Conservation (phyloP, 2,329 filamentous ascomycete species). For the Fusarium udum region DNA sequence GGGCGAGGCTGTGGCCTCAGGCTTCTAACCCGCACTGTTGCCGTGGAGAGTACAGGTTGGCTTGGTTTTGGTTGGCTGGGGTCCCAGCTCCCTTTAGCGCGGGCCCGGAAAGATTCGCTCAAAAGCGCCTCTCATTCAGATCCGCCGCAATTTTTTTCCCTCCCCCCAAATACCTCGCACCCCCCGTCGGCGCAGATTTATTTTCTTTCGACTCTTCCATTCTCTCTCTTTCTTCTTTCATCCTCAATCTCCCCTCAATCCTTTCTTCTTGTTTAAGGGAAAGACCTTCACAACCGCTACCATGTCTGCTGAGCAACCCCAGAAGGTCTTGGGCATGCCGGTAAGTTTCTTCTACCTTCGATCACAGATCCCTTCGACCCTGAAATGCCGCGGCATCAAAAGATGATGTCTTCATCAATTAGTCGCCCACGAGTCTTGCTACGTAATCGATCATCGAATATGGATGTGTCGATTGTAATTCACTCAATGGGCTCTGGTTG, state of each 20-base stretch:
- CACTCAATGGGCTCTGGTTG: neutral
- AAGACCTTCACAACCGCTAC: constrained; percentile 54
- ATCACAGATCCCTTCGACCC: constrained; percentile 16
- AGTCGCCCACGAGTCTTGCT: neutral
- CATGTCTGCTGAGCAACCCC: constrained; percentile 66
- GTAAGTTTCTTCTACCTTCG: constrained; percentile 57
- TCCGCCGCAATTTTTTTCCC: constrained; percentile 63
- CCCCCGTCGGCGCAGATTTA: constrained; percentile 57
- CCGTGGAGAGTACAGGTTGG: constrained; percentile 43
- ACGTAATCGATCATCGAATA: constrained; percentile 29
- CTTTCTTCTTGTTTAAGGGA: constrained; percentile 60
- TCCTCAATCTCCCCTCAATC: constrained; percentile 70
- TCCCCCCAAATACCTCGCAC: constrained; percentile 54
- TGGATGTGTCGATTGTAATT: neutral
- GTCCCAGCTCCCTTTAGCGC: constrained; percentile 48
- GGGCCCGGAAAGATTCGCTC: constrained; percentile 64
- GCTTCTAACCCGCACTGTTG: constrained; percentile 48
- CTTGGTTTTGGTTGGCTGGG: constrained; percentile 37
- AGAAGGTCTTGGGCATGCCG: constrained; percentile 73
- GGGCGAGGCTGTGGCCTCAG: constrained; percentile 46
- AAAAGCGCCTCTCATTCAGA: constrained; percentile 58
- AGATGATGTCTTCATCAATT: constrained; percentile 17
- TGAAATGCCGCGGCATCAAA: constrained; percentile 46
- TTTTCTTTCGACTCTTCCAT: constrained; percentile 55
- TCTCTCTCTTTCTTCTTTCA: constrained; percentile 55